Base-by-base conservation (phyloP, 805 yeast species). In the Priceomyces castillae region DNA sequence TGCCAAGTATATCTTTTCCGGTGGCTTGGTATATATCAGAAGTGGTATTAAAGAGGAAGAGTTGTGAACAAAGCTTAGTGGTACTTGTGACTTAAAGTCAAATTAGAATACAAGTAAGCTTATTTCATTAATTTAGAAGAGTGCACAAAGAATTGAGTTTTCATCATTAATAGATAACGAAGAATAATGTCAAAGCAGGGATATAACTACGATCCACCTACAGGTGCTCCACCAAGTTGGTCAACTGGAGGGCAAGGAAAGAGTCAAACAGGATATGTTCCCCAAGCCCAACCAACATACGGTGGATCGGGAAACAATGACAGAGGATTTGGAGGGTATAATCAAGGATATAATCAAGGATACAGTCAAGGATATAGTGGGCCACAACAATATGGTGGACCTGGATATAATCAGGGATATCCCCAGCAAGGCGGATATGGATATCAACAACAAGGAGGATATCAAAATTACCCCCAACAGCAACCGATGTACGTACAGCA, bases 401-500 rank as follows among this genome's bases (percentile, higher is more conserved):
- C 17, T 12, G 34, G 35, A 33, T 33, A 34, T 19, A 17, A 18
- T 14, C 37, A 34, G 18, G 25, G 34, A 17, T 34, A 34, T 3
- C 46, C 37, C 11, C 52, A 53, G 14, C 56, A 52, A 39, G 56
- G 53, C 23, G 53, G 56, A 7, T 49, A 46, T 28, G 57, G 43
- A 40, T 35, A 43, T 23, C 64, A 56, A 7, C 67, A 53, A 41
- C 66, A 60, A 42, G 62, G 61, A 2, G 68, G 69, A 1, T 67
- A 68, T 46, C 61, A 65, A 46, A 71, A 64, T 42, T 73, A 66
- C 48, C 71, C 64, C 42, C 74, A 68, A 48, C 73, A 65, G 47
- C 74, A 69, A 44, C 74, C 73, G 26, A 67, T 69, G 66, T 70
- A 70, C 44, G 74, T 70, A 4, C 76, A 70, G 52, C 75, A 70